Conservation (phyloP, 2,329 filamentous ascomycete species). For the Alternaria postmessia region DNA sequence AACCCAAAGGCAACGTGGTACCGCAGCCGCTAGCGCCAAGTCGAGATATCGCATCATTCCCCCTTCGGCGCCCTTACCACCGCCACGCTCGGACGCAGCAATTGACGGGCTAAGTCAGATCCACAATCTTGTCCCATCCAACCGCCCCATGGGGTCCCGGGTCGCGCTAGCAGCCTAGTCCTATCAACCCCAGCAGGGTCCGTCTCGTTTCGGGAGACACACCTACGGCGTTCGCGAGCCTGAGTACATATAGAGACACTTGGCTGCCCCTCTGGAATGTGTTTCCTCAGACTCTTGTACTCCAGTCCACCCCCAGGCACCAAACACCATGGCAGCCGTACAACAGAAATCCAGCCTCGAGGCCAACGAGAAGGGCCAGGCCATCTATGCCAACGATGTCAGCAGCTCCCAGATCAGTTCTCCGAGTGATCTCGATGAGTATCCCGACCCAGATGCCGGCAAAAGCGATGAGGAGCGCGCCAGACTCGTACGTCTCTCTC, state of each 20-base stretch:
- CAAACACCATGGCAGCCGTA: constrained; percentile 41
- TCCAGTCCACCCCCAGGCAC: constrained; percentile 19
- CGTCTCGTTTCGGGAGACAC: constrained; percentile 19
- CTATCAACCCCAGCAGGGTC: constrained; percentile 16
- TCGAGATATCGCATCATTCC: constrained; percentile 12
- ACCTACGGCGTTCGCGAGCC: constrained; percentile 19
- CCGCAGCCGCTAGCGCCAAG: constrained; percentile 29
- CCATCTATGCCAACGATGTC: constrained; percentile 37
- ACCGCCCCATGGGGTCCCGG: constrained; percentile 48
- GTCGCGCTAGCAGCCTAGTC: constrained; percentile 30
- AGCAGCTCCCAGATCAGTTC: constrained; percentile 36
- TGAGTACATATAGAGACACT: constrained; percentile 44
- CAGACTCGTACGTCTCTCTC: constrained; percentile 33
- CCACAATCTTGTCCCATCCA: constrained; percentile 41
- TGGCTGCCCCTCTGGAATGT: constrained; percentile 22
- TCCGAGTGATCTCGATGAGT: constrained; percentile 41
- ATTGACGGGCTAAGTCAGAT: constrained; percentile 38
- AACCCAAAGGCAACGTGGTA: constrained; percentile 33
- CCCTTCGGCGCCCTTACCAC: constrained; percentile 15
- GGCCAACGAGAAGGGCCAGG: constrained; percentile 34
- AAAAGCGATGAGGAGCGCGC: constrained; percentile 47
- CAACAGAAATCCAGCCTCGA: constrained; percentile 34
- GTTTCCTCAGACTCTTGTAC: constrained; percentile 28
- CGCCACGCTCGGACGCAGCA: constrained; percentile 39
- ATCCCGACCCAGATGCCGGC: constrained; percentile 47